Evolutionary conservation across 441 rosid genomes (phyloP).

Genomic region (Pelargonium citronellum): DNA sequence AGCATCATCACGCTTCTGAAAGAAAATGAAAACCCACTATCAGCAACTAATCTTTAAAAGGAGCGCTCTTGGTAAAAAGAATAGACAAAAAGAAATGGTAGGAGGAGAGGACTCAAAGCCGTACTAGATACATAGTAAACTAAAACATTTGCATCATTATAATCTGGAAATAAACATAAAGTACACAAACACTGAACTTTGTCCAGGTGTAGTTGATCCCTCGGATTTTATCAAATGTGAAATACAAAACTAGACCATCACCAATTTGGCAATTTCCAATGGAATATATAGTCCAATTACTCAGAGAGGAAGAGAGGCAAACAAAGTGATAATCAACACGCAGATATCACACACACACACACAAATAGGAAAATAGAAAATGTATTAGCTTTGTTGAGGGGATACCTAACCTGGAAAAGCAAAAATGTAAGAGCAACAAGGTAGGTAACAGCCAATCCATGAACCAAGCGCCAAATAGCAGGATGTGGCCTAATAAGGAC

Average conservation of each 20-base stretch:
- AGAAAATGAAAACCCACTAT: constrained; percentile 17
- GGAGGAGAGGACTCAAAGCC: neutral
- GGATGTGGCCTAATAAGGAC: constrained; percentile 97
- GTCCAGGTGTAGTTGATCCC: neutral
- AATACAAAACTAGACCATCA: too few relatives aligned
- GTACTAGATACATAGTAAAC: neutral
- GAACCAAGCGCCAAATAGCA: constrained; percentile 95
- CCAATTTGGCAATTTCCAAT: neutral
- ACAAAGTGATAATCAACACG: neutral
- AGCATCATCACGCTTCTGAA: constrained; percentile 93
- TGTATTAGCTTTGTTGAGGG: too few relatives aligned
- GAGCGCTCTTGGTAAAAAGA: too few relatives aligned
- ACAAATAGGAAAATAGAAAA: neutral
- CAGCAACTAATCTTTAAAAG: constrained; percentile 17
- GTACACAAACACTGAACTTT: neutral
- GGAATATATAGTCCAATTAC: neutral
- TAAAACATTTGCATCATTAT: neutral
- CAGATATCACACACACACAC: neutral
- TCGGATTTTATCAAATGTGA: too few relatives aligned
- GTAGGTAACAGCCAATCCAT: constrained; percentile 89
- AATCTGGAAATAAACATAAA: neutral
- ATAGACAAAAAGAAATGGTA: neutral
- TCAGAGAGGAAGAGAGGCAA: neutral
- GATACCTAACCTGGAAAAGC: constrained; percentile 79
- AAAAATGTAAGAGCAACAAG: constrained; percentile 88